phyloP scores from a whole-genome alignment of 2,329 filamentous ascomycete species.

The Ophiocordyceps camponoti-saundersi region DNA sequence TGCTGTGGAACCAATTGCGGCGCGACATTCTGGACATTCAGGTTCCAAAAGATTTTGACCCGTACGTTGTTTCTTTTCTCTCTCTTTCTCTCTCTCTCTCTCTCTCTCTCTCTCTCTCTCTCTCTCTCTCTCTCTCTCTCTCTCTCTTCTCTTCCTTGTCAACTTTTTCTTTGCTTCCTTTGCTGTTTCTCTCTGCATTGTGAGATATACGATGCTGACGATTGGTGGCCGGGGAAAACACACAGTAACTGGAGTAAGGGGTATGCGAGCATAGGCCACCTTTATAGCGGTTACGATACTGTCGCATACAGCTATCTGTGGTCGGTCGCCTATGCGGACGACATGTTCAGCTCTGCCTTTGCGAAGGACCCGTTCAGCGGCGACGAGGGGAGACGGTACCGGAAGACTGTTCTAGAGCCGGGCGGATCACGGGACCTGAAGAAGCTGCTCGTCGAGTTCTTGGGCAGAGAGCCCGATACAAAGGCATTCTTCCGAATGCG shows the following conservation, averaged over 20 bases:
- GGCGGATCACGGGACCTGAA: constrained; percentile 71
- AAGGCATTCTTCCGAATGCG: constrained; percentile 71
- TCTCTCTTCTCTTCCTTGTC: too few species aligned
- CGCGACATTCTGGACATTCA: constrained; percentile 56
- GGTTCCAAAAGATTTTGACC: constrained; percentile 51
- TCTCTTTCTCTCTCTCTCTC: background rate
- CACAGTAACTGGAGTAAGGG: constrained; percentile 54
- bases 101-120: too few species aligned
- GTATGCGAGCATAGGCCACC: constrained; percentile 65
- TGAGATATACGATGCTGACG: too few species aligned
- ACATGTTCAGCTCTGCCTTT: constrained; percentile 77
- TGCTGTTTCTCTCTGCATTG: too few species aligned
- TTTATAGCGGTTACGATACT: constrained; percentile 73
- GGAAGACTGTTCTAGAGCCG: constrained; percentile 61
- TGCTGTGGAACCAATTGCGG: constrained; percentile 56
- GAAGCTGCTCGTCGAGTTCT: constrained; percentile 60
- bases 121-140: too few species aligned
- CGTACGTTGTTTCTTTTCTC: constrained; percentile 20
- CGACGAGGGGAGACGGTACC: constrained; percentile 56
- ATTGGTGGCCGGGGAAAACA: too few species aligned
- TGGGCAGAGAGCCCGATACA: constrained; percentile 58
- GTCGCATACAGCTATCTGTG: constrained; percentile 66
- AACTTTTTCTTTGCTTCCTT: too few species aligned
- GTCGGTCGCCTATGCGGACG: constrained; percentile 64
- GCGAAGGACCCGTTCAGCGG: constrained; percentile 63